Evolutionary conservation across 1,284 basidiomycete species (phyloP).

Genomic region (Boletellus dicymbophilus): DNA sequence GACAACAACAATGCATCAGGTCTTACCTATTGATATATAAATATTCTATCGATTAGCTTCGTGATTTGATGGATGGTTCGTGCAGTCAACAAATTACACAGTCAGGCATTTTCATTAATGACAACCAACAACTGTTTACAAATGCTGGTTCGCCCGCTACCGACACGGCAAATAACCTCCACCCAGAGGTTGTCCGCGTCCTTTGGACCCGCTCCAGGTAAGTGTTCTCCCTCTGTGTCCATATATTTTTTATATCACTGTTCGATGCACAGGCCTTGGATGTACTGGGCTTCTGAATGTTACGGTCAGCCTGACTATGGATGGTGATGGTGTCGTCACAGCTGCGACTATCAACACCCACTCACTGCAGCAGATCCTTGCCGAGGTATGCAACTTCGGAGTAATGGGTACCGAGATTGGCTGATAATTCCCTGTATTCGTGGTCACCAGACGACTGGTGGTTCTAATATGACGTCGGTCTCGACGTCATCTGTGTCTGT

Average conservation of each 20-base stretch:
- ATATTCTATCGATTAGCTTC: not conserved
- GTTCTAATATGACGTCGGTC: not conserved
- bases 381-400: conserved; percentile 3
- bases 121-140: conserved; percentile 21
- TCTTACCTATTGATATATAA: conserved; percentile 21
- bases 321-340: conserved; percentile 28
- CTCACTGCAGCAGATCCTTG: conserved; percentile 20
- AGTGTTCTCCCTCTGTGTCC: not conserved
- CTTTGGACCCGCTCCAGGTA: conserved; percentile 25
- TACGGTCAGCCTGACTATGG: conserved; percentile 19
- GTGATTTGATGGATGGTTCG: too few species aligned
- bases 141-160: conserved; percentile 22
- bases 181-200: conserved; percentile 27
- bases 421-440: not conserved
- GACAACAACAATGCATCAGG: conserved; percentile 24
- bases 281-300: conserved; percentile 22
- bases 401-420: not conserved
- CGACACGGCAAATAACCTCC: conserved; percentile 19
- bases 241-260: not conserved
- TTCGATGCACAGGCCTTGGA: conserved; percentile 19
- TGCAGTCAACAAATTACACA: conserved; percentile 24
- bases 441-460: conserved; percentile 4
- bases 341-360: conserved; percentile 26
- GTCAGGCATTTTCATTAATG: conserved; percentile 24
- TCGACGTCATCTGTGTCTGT: too few species aligned